Percentiles rank a stretch among this genome's conserved stretches.
Conservation (phyloP, 176 grass and related monocot species). For the Puccinellia tenuiflora region DNA sequence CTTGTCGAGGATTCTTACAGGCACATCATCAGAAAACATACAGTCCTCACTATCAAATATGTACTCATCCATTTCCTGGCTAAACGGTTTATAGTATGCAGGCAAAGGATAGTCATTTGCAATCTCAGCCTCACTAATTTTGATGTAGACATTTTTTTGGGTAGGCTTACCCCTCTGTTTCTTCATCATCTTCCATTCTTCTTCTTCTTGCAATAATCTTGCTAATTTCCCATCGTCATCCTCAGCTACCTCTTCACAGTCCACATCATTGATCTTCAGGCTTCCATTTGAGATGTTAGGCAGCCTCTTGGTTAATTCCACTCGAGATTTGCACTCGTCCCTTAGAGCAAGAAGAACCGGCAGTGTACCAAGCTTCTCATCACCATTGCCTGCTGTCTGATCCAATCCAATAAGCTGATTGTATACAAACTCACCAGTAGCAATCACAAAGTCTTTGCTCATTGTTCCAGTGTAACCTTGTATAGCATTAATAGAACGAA, state of each 20-base stretch:
- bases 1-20: constrained; percentile 82
- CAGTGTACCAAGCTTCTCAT: constrained; percentile 54
- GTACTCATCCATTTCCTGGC: constrained; percentile 98
- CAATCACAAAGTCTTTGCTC: constrained; percentile 87
- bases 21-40: constrained; percentile 73
- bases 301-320: constrained; percentile 33
- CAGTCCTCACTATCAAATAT: constrained; percentile 70
- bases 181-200: constrained; percentile 96
- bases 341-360: constrained; percentile 82
- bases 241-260: constrained; percentile 43
- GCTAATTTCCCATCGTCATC: constrained; percentile 89
- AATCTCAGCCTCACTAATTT: constrained; percentile 97
- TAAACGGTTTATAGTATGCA: constrained; percentile 85
- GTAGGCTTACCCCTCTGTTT: constrained; percentile 62
- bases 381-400: constrained; percentile 44
- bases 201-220: constrained; percentile 84
- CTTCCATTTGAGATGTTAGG: constrained; percentile 52
- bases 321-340: constrained; percentile 82
- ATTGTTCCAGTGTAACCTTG: constrained; percentile 56
- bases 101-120: constrained; percentile 96
- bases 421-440: constrained; percentile 82
- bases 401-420: constrained; percentile 89
- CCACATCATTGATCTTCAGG: constrained; percentile 70
- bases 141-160: constrained; percentile 91
- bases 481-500: constrained; percentile 72